These are phyloP conservation scores for Xylaria digitata DNA, from an alignment of 2,329 filamentous ascomycete species.

Conservation along the genomic window DNA sequence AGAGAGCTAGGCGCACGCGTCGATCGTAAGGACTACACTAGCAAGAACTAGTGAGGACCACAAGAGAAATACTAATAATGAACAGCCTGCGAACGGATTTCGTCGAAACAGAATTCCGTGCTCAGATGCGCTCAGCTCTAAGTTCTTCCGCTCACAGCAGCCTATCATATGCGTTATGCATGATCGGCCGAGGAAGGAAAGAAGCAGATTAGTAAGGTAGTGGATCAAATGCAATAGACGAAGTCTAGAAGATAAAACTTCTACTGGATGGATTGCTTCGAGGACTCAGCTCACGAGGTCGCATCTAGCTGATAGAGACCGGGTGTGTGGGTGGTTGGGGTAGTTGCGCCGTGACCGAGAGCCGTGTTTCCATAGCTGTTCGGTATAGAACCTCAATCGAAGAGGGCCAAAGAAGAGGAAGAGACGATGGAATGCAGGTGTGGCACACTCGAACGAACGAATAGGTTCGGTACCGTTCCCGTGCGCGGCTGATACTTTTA, in stretches of 20 bases:
- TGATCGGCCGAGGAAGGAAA: background rate
- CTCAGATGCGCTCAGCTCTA: background rate
- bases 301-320: constrained; percentile 18
- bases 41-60: too few species aligned
- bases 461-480: constrained; percentile 21
- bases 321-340: background rate
- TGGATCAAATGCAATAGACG: background rate
- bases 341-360: constrained; percentile 9
- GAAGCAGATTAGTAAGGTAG: constrained; percentile 5
- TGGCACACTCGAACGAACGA: constrained; percentile 14
- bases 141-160: background rate
- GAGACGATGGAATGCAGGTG: constrained; percentile 19
- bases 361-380: constrained; percentile 14
- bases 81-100: background rate
- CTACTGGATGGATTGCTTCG: constrained; percentile 2
- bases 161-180: constrained; percentile 3
- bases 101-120: background rate
- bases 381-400: background rate
- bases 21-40: constrained; percentile 3
- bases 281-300: constrained; percentile 2
- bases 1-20: constrained; percentile 21
- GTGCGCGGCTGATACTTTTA: constrained; percentile 16
- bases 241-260: background rate
- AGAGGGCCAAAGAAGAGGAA: constrained; percentile 9
- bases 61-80: too few species aligned